Percentiles rank a stretch among this genome's conserved stretches.
phyloP scores from a whole-genome alignment of 129 eudicot species.

The Centaurea solstitialis region DNA sequence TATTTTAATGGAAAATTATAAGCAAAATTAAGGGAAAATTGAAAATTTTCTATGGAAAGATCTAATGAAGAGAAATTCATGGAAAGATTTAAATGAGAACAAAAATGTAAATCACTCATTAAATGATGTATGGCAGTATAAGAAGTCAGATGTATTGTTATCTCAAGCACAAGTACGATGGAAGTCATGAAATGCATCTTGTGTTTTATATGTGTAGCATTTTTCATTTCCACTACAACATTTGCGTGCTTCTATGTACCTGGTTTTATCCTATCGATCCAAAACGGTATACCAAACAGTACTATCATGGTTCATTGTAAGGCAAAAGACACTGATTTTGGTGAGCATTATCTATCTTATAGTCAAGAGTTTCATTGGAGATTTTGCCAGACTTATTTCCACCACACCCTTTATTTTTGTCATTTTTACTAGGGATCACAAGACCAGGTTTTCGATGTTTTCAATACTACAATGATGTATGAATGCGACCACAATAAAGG shows the following conservation, averaged over 20 bases:
- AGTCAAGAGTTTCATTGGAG: not conserved
- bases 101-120: no score
- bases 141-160: not conserved
- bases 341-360: not conserved
- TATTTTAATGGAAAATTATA: no score
- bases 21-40: no score
- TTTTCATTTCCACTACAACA: not conserved
- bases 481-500: not conserved
- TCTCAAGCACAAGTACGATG: not conserved
- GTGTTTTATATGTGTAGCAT: not conserved
- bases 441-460: not conserved
- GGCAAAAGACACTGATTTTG: not conserved
- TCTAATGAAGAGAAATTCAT: no score
- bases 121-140: not conserved
- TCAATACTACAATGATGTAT: constrained; percentile 2
- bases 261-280: not conserved
- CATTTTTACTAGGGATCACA: not conserved
- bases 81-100: no score
- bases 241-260: not conserved
- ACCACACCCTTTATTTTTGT: not conserved
- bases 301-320: not conserved
- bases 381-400: not conserved
- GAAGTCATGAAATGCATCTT: not conserved
- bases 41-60: no score
- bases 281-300: not conserved